Conservation (phyloP, 2,329 filamentous ascomycete genomes). For the Epichloe gansuensis region DNA sequence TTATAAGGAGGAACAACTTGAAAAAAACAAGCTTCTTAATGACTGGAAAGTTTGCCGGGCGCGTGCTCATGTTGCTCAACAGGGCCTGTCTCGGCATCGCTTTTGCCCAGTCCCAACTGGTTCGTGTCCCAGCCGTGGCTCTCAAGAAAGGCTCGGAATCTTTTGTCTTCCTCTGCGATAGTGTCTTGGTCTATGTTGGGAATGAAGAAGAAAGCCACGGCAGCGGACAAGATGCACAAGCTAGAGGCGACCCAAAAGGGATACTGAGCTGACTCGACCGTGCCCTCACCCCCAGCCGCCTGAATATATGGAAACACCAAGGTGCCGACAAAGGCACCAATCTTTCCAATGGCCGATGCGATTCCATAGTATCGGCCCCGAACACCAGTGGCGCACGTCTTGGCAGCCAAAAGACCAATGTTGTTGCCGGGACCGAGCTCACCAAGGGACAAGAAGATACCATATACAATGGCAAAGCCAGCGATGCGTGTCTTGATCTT, state of each 20-base stretch:
- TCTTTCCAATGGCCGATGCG: slow-evolving; percentile 62
- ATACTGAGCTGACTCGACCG: slow-evolving; percentile 58
- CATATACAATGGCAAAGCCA: slow-evolving; percentile 24
- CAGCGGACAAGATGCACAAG: slow-evolving; percentile 64
- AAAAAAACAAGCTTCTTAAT: not conserved
- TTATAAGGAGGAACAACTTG: too few species aligned
- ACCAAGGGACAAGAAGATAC: slow-evolving; percentile 26
- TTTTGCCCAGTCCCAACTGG: slow-evolving; percentile 29
- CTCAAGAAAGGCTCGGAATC: slow-evolving; percentile 64
- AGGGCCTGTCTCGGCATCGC: not conserved
- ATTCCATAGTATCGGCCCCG: slow-evolving; percentile 62
- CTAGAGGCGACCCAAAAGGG: slow-evolving; percentile 79
- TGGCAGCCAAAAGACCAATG: slow-evolving; percentile 76
- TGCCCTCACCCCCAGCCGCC: slow-evolving; percentile 38
- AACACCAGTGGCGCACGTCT: slow-evolving; percentile 78
- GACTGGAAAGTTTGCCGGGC: not conserved
- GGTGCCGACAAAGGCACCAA: slow-evolving; percentile 76
- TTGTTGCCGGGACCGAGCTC: slow-evolving; percentile 77
- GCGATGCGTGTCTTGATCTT: slow-evolving; percentile 45
- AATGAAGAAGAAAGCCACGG: slow-evolving; percentile 45
- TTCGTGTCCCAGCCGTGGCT: slow-evolving; percentile 63
- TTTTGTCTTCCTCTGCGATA: slow-evolving; percentile 63
- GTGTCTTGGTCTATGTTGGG: slow-evolving; percentile 78
- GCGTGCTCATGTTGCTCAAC: not conserved
- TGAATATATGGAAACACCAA: slow-evolving; percentile 54